These are phyloP conservation scores for Cryptococcus amylolentus DNA, from an alignment of 1,284 basidiomycete genomes.

Conservation along the genomic window DNA sequence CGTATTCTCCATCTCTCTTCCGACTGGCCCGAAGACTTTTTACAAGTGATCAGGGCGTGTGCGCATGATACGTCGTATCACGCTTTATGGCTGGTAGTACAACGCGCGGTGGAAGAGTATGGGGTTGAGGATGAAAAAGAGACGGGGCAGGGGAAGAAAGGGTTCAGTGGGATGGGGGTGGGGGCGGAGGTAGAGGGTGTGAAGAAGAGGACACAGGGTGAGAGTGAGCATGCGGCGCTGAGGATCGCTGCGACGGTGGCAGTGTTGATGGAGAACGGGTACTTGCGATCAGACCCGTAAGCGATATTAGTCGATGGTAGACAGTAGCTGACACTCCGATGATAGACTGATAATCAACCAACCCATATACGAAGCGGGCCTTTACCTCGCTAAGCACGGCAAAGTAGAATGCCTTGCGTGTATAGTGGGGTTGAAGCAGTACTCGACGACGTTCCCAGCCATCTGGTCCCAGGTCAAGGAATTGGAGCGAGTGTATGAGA, in stretches of 20 bases:
- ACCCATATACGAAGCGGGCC: slow-evolving; percentile 74
- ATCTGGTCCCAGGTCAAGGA: slow-evolving; percentile 71
- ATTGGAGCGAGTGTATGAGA: slow-evolving; percentile 31
- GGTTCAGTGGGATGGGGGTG: background rate
- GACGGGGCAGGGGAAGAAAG: background rate
- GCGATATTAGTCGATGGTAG: background rate
- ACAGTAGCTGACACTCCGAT: background rate
- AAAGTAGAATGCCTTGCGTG: slow-evolving; percentile 76
- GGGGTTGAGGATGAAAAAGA: slow-evolving; percentile 62
- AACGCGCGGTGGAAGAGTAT: slow-evolving; percentile 65
- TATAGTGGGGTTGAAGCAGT: slow-evolving; percentile 79
- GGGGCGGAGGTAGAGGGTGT: slow-evolving; percentile 59
- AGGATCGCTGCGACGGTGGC: slow-evolving; percentile 80
- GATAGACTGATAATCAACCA: slow-evolving; percentile 63
- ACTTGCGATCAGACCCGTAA: slow-evolving; percentile 57
- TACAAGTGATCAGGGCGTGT: slow-evolving; percentile 69
- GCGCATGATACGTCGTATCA: slow-evolving; percentile 86
- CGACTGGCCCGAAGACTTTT: slow-evolving; percentile 78
- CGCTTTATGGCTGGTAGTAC: slow-evolving; percentile 65
- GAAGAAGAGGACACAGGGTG: slow-evolving; percentile 67
- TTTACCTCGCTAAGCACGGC: slow-evolving; percentile 72
- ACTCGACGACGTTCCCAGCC: slow-evolving; percentile 64
- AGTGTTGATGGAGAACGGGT: slow-evolving; percentile 75
- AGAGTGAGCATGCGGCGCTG: slow-evolving; percentile 76
- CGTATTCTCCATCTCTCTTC: slow-evolving; percentile 75